A percentile compares a stretch with the other conserved stretches of the same genome.
phyloP scores from a whole-genome alignment of 2,329 filamentous ascomycete genomes.

The Colletotrichum agaves region DNA sequence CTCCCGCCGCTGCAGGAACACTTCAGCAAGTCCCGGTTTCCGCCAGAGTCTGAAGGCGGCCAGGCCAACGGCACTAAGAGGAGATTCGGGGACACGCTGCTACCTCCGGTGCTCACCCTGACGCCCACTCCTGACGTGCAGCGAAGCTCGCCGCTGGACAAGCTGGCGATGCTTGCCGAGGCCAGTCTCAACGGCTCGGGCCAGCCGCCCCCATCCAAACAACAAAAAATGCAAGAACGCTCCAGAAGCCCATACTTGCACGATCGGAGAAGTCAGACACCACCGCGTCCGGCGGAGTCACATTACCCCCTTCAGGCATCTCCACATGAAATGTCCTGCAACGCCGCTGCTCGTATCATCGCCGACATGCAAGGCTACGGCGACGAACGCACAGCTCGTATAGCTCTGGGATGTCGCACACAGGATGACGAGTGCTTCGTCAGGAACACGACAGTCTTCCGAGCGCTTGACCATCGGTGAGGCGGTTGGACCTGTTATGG shows the following conservation, averaged over 20 bases:
- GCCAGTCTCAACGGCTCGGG: slow-evolving; percentile 42
- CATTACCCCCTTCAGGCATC: slow-evolving; percentile 40
- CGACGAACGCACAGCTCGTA: slow-evolving; percentile 43
- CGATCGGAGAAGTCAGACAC: slow-evolving; percentile 21
- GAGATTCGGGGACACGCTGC: slow-evolving; percentile 21
- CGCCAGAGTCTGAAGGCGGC: slow-evolving; percentile 10
- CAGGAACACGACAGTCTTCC: slow-evolving; percentile 48
- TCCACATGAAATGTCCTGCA: slow-evolving; percentile 49
- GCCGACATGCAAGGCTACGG: slow-evolving; percentile 51
- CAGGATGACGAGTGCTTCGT: slow-evolving; percentile 46
- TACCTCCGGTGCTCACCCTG: slow-evolving; percentile 32
- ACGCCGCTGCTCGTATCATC: slow-evolving; percentile 50
- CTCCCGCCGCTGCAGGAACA: slow-evolving; percentile 31
- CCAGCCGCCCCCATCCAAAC: slow-evolving; percentile 3
- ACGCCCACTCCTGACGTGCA: slow-evolving; percentile 33
- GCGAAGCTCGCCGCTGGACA: slow-evolving; percentile 43
- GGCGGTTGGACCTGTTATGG: neutral
- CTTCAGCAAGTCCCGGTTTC: slow-evolving; percentile 19
- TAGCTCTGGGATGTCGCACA: slow-evolving; percentile 45
- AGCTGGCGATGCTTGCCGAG: slow-evolving; percentile 51
- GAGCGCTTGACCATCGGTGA: slow-evolving; percentile 45
- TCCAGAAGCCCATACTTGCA: slow-evolving; percentile 36
- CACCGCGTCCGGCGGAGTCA: slow-evolving; percentile 37
- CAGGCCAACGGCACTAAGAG: slow-evolving; percentile 10
- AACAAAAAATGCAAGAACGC: slow-evolving; percentile 38